phyloP scores from a whole-genome alignment of 176 grass and related monocot genomes.

The Saccharum officinarum region DNA sequence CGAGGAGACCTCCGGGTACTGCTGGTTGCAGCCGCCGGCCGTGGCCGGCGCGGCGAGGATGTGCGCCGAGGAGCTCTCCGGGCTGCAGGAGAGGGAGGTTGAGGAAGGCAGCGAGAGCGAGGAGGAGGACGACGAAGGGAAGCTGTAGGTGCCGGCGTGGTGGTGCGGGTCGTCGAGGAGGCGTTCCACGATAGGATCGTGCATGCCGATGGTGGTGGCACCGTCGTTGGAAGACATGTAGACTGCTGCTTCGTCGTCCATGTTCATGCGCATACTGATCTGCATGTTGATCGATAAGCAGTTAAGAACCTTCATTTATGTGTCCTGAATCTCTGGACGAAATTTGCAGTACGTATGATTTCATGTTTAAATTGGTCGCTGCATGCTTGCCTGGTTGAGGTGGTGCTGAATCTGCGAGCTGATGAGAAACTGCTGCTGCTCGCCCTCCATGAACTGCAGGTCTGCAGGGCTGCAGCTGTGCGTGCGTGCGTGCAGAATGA shows the following conservation, averaged over 20 bases:
- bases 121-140: not conserved
- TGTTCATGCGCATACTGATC: constrained; percentile 53
- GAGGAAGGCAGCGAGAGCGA: constrained; percentile 37
- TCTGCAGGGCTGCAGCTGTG: constrained; percentile 27
- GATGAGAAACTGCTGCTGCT: constrained; percentile 12
- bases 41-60: not conserved
- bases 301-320: not conserved
- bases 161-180: not conserved
- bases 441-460: constrained; percentile 8
- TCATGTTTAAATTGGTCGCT: not conserved
- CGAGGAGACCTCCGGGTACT: too few species aligned
- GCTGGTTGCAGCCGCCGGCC: too few species aligned
- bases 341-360: not conserved
- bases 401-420: constrained; percentile 36
- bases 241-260: constrained; percentile 23
- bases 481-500: not conserved
- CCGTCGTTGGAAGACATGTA: not conserved
- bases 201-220: not conserved
- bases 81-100: constrained; percentile 44
- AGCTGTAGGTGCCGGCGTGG: not conserved
- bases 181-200: not conserved
- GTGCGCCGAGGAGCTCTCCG: constrained; percentile 22
- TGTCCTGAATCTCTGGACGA: not conserved
- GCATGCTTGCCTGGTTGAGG: constrained; percentile 42
- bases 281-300: not conserved